Base-by-base conservation (phyloP, 2,329 filamentous ascomycete genomes). In the Fusarium napiforme region DNA sequence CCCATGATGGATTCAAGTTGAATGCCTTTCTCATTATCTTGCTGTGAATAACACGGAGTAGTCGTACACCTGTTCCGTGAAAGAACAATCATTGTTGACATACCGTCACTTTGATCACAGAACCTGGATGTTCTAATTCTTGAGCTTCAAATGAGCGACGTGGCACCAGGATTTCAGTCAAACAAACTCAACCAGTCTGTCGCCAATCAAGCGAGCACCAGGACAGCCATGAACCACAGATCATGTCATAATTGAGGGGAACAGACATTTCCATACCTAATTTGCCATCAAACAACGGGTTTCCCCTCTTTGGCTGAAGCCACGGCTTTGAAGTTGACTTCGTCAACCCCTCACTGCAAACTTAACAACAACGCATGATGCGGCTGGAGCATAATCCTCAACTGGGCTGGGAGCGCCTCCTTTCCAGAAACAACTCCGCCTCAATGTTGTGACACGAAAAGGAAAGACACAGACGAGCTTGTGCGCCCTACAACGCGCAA, bases 61-160 rank as follows among this genome's bases (percentile, higher is more conserved):
- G 40, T 12, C 45, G 53, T 21, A 49, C 23, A 39, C 4, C 34
- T 60, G 28, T 4, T 23, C 23, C 50, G 5, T 14, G 18, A 30
- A 28, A 55, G 21, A 55, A n/a, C 46, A 60, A 36, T 52, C 39
- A 4, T 21, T 19, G 4, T 55, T 34, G 36, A 74, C 28, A 30
- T 61, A 60, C 62, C 50, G 16, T 57, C 59, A 43, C 70, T 74
- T 32, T 69, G 30, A 49, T 49, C 30, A 53, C 60, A 45, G 42
- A 19, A 63, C 57, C 23, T 63, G 56, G 10, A 74, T 64, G 64
- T 59, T 75, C 60, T 76, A 59, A 70, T 46, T 49, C 50, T 46
- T 56, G n/a, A 45, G 19, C 45, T 47, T 52, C 30, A 46, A 12
- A 19, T 21, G 40, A 63, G 36, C 61, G 21, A 66, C 26, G 58